Evolutionary conservation across 192 early-diverging fungal species (phyloP), one percentile per base, ranked within the genome.

Genomic region (Backusella sp.): DNA sequence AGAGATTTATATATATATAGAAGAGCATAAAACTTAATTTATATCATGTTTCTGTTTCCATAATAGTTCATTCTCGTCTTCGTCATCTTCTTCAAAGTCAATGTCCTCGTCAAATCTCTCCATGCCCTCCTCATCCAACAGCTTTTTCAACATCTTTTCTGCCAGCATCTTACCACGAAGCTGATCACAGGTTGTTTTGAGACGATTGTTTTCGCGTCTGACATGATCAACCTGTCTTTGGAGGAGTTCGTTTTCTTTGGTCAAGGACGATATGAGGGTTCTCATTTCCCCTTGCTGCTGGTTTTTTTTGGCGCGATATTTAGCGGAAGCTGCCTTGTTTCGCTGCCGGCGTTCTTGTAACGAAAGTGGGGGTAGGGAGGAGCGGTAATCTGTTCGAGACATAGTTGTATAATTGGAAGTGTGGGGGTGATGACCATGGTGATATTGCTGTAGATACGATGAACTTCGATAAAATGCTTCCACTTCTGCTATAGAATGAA

Each of bases 281-380:
- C 82, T 71, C 88, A 89, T 89, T 76, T 89, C 88, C 15, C 80
- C 77, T 19, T 85, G 86, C 70, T 87, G 84, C 62, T 81, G 70
- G 46, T 89, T 87, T 70, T 89, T 89, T 53, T 89, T 89, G 23
- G 83, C 83, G 9, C 88, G 78, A 73, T 89, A 89, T 59, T 87
- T 87, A 0, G 88, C 88, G 0, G 88, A 89, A 7, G 88, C 88
- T 6, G 85, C 80, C 66, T 89, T 89, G 75, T 89, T 89, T 21
- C 88, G 80, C 23, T 89, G 84, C 6, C 88, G 80, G 11, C 86
- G 70, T 69, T 87, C 86, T 23, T 78, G 78, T 30, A 86, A 72
- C 4, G 88, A 83, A 6, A 89, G 73, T 9, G 87, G 83, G 7
- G 74, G 52, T 17, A 35, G 36, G 4, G 49, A 35, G n/a, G 23